Base-by-base conservation (phyloP, 495 filamentous ascomycete species). In the Aspergillus coremiiformis region DNA sequence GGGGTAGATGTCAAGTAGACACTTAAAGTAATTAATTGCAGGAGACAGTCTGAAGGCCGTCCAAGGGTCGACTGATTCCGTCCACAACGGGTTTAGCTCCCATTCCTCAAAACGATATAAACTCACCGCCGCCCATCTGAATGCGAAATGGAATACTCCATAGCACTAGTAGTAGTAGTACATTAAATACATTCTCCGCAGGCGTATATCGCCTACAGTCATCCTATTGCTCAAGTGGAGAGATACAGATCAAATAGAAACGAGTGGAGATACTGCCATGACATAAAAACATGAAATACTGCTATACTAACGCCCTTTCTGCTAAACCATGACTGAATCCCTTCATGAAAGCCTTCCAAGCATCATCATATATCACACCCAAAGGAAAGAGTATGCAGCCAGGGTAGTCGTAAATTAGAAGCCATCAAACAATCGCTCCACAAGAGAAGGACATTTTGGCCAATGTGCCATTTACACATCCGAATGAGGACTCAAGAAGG, bases 401-500 rank as follows among this genome's bases (percentile, higher is more conserved):
- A 44, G 24, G 49, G 49, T 51, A 51, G 21, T 50, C 20, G 44
- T 39, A 51, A 52, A 44, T 19, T 29, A 44, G 19, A 49, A 53
- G 49, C 7, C 37, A 37, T 24, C 15, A 53, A 49, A 17, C 32
- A 35, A 35, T 41, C 17, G 17, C 37, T 21, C 9, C n/a, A 14
- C 19, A 21, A 21, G 17, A 41, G 37, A 17, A 41, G 9, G 10
- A 9, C 37, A 10, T 27, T 41, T 19, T 32, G 33, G 33, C 21
- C 41, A 51, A 35, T 43, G 47, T 33, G 43, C 44, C 42, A 24
- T 42, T 37, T 41, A 26, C 26, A 37, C 27, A 33, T 14, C 23
- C 39, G 42, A 10, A 14, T 20, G n/a, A 42, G 20, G 15, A 27
- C 37, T 57, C 44, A 71, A 49, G 63, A 71, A 15, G 59, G 58